Evolutionary conservation across 257 asterid species (phyloP).

Genomic region (Verbena officinalis): DNA sequence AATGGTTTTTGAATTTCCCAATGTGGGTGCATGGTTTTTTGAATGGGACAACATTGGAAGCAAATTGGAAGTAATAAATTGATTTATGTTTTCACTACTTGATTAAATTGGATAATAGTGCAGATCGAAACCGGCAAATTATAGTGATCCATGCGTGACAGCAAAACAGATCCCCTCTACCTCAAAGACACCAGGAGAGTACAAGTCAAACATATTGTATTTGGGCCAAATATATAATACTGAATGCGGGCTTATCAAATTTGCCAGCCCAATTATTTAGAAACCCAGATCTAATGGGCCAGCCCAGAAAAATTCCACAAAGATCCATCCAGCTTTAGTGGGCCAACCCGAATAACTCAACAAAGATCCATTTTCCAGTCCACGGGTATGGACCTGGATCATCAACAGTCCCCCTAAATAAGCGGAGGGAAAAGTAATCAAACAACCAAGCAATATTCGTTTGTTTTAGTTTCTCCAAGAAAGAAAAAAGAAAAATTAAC

Average conservation of each 20-base stretch:
- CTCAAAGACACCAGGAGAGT: too few species aligned
- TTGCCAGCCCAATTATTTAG: too few species aligned
- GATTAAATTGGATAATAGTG: background rate
- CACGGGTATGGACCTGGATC: constrained; percentile 8
- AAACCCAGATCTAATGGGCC: background rate
- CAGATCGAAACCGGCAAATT: background rate
- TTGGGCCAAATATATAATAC: background rate
- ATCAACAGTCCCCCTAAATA: constrained; percentile 21
- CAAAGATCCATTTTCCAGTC: background rate
- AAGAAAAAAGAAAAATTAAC: background rate
- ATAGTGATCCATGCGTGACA: background rate
- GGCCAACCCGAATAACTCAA: constrained; percentile 8
- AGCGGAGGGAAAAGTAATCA: constrained; percentile 10
- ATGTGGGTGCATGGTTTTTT: constrained; percentile 30
- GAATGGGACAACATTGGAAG: constrained; percentile 34
- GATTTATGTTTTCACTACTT: constrained; percentile 35
- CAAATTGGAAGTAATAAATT: background rate
- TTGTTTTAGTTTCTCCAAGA: background rate
- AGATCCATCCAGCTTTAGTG: background rate
- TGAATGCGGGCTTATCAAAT: too few species aligned
- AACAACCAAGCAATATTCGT: constrained; percentile 23
- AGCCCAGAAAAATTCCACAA: background rate
- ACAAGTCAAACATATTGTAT: too few species aligned
- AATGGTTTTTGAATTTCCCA: constrained; percentile 30
- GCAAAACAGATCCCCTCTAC: too few species aligned